A percentile compares a stretch with the other conserved stretches of the same genome.
These are phyloP conservation scores for Dryas integrifolia DNA, from an alignment of 331 rosid genomes.

Conservation along the genomic window DNA sequence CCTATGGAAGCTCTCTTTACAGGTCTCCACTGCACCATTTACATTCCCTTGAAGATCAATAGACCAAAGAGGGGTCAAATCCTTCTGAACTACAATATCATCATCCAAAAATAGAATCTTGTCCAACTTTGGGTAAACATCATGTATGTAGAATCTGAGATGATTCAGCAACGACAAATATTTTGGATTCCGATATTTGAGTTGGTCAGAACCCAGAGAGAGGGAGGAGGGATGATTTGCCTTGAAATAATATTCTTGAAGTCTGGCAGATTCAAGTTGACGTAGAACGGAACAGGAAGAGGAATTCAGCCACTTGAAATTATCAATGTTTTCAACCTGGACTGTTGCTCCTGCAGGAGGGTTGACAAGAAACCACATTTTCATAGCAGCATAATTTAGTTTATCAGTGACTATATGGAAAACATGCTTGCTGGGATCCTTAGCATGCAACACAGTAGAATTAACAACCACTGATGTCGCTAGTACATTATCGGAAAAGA, in stretches of 20 bases:
- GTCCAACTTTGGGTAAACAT: constrained; percentile 88
- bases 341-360: constrained; percentile 69
- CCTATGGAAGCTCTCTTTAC: constrained; percentile 98
- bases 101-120: constrained; percentile 90
- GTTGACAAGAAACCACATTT: constrained; percentile 87
- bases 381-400: constrained; percentile 84
- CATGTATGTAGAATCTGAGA: constrained; percentile 90
- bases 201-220: constrained; percentile 73
- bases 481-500: constrained; percentile 87
- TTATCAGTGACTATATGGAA: constrained; percentile 92
- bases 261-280: constrained; percentile 86
- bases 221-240: constrained; percentile 86
- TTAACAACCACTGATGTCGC: constrained; percentile 95
- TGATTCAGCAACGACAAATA: constrained; percentile 92
- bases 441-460: constrained; percentile 76
- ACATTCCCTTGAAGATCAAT: constrained; percentile 82
- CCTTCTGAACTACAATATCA: constrained; percentile 95
- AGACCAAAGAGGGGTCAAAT: constrained; percentile 85
- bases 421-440: constrained; percentile 85
- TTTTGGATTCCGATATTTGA: constrained; percentile 91
- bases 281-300: constrained; percentile 92
- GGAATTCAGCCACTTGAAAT: constrained; percentile 94
- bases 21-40: constrained; percentile 97
- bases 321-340: constrained; percentile 82
- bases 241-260: constrained; percentile 92